These are phyloP conservation scores for Aspergillus sp. DNA, from an alignment of 2,329 filamentous ascomycete species.

Conservation along the genomic window DNA sequence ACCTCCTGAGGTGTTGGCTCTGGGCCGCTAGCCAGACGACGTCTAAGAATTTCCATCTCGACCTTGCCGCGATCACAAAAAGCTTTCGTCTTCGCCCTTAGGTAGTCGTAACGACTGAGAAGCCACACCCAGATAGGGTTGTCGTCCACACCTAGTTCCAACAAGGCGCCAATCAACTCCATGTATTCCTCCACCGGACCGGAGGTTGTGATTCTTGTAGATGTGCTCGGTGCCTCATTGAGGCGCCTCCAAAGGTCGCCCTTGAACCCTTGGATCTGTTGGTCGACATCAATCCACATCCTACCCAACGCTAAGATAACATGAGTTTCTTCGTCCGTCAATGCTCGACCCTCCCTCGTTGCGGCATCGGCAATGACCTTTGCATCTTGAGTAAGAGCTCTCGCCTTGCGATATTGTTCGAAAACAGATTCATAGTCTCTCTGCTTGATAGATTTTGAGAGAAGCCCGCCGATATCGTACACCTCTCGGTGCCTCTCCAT, in stretches of 20 bases:
- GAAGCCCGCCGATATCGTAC: conserved; percentile 74
- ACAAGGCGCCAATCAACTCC: conserved; percentile 81
- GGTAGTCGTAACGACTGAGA: conserved; percentile 80
- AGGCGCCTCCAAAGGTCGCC: conserved; percentile 84
- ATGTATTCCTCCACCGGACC: conserved; percentile 76
- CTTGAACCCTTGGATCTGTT: conserved; percentile 84
- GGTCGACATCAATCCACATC: conserved; percentile 93
- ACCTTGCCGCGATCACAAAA: conserved; percentile 84
- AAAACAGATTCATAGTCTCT: conserved; percentile 87
- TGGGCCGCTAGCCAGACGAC: conserved; percentile 72
- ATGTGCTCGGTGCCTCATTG: conserved; percentile 63
- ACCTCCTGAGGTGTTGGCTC: conserved; percentile 69
- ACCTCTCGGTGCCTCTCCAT: conserved; percentile 79
- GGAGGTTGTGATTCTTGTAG: conserved; percentile 51
- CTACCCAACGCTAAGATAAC: conserved; percentile 83
- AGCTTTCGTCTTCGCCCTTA: conserved; percentile 79
- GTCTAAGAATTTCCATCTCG: conserved; percentile 86
- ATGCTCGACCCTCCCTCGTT: conserved; percentile 50
- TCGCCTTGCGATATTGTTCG: conserved; percentile 82
- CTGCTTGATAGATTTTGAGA: conserved; percentile 83
- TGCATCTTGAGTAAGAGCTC: conserved; percentile 76
- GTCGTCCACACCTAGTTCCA: conserved; percentile 93
- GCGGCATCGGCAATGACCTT: conserved; percentile 64
- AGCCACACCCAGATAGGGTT: conserved; percentile 98
- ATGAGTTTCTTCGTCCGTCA: conserved; percentile 78